Base-by-base conservation (phyloP, 164 flowering plant species). In the Buxus sempervirens region DNA sequence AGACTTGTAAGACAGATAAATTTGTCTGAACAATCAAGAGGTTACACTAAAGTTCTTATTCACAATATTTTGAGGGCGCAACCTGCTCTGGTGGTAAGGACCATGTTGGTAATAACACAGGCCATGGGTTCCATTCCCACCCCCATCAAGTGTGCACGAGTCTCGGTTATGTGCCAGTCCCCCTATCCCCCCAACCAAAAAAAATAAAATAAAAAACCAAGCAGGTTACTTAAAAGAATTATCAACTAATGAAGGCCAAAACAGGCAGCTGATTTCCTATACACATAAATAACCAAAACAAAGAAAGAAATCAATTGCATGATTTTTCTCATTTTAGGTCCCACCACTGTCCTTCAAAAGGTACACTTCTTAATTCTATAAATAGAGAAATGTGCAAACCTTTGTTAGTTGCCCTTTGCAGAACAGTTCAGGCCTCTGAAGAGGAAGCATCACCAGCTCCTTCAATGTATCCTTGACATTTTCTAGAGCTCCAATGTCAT, bases 381-480 rank as follows among this genome's bases (percentile, higher is more conserved):
- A 27, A 73, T 32, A 41, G 21, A 64, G 60, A 73, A 18, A 68
- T 14, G 13, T 59, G 64, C 59, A 57, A 27, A 90, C 96, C 90
- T 90, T 91, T 54, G 97, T 88, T 58, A 91, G 71, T 76, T 89
- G 93, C 55, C 97, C 97, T 73, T 89, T 91, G 88, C 93, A 86
- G 75, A 91, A 91, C 63, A 91, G 82, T 74, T 91, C 97, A 12
- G 97, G 97, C 77, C 97, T 82, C 63, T 91, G 97, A 65, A 91
- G 75, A 67, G 97, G 97, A 76, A 89, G 95, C 97, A 89, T 89
- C 73, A 91, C 97, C 81, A 91, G 78, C 72, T 89, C 97, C 80
- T 91, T 91, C 73, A 91, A 75, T 21, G 97, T 89, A 70, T 91
- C 97, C 78, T 91, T 91, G 58, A 91, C 91, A 74, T 88, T 89